Evolutionary conservation across 1,284 basidiomycete genomes (phyloP).

Genomic region (Xanthoconium separans): DNA sequence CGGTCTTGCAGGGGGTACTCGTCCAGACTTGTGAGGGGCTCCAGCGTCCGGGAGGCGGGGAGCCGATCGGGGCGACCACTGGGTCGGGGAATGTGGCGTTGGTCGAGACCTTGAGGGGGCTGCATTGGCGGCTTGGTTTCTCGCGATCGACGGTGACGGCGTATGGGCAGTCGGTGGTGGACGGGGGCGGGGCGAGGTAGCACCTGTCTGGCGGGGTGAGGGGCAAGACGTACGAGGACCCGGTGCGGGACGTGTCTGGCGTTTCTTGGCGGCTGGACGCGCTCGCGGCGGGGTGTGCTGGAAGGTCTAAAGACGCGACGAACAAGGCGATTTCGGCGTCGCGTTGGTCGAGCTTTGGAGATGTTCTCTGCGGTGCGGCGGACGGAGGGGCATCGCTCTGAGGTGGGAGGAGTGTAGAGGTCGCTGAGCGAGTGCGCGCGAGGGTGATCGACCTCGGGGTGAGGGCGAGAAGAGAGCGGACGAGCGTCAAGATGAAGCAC

Average conservation of each 20-base stretch:
- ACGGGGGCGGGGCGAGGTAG: slow-evolving; percentile 19
- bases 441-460: slow-evolving; percentile 14
- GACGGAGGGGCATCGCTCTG: neutral
- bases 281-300: neutral
- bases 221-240: slow-evolving; percentile 12
- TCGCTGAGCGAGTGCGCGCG: slow-evolving; percentile 15
- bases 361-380: slow-evolving; percentile 17
- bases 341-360: slow-evolving; percentile 17
- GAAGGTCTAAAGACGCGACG: neutral
- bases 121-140: slow-evolving; percentile 14
- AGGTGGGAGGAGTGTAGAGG: slow-evolving; percentile 15
- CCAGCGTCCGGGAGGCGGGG: slow-evolving; percentile 19
- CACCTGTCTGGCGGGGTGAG: slow-evolving; percentile 31
- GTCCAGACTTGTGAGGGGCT: slow-evolving; percentile 23
- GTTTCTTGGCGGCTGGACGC: slow-evolving; percentile 5
- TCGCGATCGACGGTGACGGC: slow-evolving; percentile 1
- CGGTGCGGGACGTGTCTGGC: slow-evolving; percentile 10
- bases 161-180: slow-evolving; percentile 24
- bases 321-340: slow-evolving; percentile 19
- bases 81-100: slow-evolving; percentile 1
- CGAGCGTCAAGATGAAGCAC: slow-evolving; percentile 31
- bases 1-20: slow-evolving; percentile 24
- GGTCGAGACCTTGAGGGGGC: slow-evolving; percentile 25
- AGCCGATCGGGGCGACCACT: slow-evolving; percentile 13
- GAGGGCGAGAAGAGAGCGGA: slow-evolving; percentile 25